Conservation (phyloP, 225 moss, liverwort and hornwort genomes). For the Straminergon stramineum region DNA sequence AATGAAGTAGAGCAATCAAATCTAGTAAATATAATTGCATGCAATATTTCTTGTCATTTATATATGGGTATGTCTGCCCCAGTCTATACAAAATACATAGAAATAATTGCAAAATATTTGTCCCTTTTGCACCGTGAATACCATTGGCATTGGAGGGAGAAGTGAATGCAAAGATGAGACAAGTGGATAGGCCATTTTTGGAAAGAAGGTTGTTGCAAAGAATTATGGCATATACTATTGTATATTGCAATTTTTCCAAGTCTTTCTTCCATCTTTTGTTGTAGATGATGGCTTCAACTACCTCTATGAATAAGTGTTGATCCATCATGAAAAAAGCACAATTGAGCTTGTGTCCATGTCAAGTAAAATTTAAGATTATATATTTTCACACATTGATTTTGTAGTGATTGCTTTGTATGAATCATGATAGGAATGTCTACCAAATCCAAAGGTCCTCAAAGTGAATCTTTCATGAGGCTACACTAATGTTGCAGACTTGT, state of each 20-base stretch:
- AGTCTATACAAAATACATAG: fast-evolving
- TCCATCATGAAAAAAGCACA: neutral
- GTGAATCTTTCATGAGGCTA: neutral
- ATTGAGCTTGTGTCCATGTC: neutral
- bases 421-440: neutral
- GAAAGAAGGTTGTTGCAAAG: neutral
- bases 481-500: neutral
- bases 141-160: neutral
- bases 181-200: too few relatives aligned
- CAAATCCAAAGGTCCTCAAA: neutral
- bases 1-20: neutral
- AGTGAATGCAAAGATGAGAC: neutral
- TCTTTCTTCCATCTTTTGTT: neutral
- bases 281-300: neutral
- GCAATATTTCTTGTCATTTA: too few relatives aligned
- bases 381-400: neutral
- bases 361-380: too few relatives aligned
- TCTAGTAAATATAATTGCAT: neutral
- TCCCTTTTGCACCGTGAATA: fast-evolving
- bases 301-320: too few relatives aligned
- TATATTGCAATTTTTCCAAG: neutral
- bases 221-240: neutral
- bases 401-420: neutral
- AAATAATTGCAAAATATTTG: neutral
- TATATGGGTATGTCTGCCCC: fast-evolving